Conservation (phyloP, 179 eudicot genomes). For the Pouteria campechiana region DNA sequence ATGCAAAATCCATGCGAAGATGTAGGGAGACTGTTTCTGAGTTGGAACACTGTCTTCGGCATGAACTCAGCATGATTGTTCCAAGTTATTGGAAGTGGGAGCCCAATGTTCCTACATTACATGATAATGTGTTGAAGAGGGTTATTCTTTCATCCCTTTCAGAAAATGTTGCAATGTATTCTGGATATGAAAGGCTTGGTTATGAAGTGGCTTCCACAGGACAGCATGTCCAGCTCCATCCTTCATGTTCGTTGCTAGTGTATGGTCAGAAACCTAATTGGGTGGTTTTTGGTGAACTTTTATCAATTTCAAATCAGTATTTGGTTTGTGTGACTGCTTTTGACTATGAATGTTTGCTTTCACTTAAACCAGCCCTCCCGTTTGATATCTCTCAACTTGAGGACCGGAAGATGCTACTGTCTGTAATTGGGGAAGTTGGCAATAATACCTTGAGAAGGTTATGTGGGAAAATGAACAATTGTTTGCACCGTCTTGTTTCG, state of each 20-base stretch:
- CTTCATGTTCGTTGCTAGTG: constrained; percentile 67
- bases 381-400: constrained; percentile 53
- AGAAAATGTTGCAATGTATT: constrained; percentile 78
- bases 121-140: constrained; percentile 43
- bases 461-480: constrained; percentile 53
- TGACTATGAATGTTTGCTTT: constrained; percentile 34
- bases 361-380: constrained; percentile 47
- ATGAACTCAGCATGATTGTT: constrained; percentile 49
- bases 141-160: constrained; percentile 60
- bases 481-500: constrained; percentile 34
- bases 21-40: constrained; percentile 64
- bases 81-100: constrained; percentile 81
- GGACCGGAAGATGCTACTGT: constrained; percentile 42
- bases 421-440: constrained; percentile 43
- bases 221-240: constrained; percentile 66
- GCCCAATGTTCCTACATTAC: constrained; percentile 31
- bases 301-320: constrained; percentile 51
- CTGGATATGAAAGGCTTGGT: constrained; percentile 82
- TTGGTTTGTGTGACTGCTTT: constrained; percentile 71
- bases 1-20: constrained; percentile 88
- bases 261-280: constrained; percentile 65
- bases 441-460: constrained; percentile 51
- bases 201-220: constrained; percentile 78
- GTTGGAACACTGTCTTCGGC: constrained; percentile 56
- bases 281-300: constrained; percentile 83